phyloP scores from a whole-genome alignment of 2,329 filamentous ascomycete species.

The Claviceps spartinae region DNA sequence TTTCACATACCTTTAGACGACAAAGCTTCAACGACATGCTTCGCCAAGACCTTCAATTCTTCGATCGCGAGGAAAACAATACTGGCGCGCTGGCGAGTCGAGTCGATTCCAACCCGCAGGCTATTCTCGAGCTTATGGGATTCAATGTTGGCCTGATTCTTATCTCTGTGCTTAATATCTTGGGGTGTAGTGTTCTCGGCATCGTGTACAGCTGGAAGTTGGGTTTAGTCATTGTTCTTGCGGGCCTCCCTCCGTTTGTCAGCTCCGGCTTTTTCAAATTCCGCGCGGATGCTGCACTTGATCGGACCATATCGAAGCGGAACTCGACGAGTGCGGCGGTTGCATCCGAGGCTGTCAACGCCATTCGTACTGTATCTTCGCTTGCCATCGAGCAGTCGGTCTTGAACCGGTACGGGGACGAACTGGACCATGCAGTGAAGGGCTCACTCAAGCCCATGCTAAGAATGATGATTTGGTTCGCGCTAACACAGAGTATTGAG shows the following conservation, averaged over 20 bases:
- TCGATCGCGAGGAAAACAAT: constrained; percentile 27
- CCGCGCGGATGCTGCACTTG: constrained; percentile 25
- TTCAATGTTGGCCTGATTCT: constrained; percentile 27
- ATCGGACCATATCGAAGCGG: constrained; percentile 21
- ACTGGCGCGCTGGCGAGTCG: constrained; percentile 23
- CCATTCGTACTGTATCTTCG: constrained; percentile 27
- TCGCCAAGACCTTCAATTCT: constrained; percentile 28
- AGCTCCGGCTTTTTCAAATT: constrained; percentile 25
- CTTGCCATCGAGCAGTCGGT: constrained; percentile 27
- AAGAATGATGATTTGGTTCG: constrained; percentile 22
- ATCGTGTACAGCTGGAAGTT: constrained; percentile 34
- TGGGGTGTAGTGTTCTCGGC: constrained; percentile 26
- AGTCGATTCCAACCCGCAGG: constrained; percentile 23
- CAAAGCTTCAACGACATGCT: constrained; percentile 19
- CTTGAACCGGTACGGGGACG: constrained; percentile 16
- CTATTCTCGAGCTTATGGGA: constrained; percentile 29
- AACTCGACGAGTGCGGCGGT: constrained; percentile 25
- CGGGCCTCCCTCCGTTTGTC: constrained; percentile 23
- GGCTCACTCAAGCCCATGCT: constrained; percentile 19
- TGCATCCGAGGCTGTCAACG: constrained; percentile 29
- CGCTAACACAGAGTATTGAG: constrained; percentile 23
- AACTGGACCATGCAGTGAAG: constrained; percentile 15
- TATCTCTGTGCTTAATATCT: constrained; percentile 23
- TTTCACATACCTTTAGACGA: constrained; percentile 17
- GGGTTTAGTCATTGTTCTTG: constrained; percentile 33